These are phyloP conservation scores for Podaxis carcinomalis DNA, from an alignment of 768 basidiomycete genomes.

Conservation along the genomic window DNA sequence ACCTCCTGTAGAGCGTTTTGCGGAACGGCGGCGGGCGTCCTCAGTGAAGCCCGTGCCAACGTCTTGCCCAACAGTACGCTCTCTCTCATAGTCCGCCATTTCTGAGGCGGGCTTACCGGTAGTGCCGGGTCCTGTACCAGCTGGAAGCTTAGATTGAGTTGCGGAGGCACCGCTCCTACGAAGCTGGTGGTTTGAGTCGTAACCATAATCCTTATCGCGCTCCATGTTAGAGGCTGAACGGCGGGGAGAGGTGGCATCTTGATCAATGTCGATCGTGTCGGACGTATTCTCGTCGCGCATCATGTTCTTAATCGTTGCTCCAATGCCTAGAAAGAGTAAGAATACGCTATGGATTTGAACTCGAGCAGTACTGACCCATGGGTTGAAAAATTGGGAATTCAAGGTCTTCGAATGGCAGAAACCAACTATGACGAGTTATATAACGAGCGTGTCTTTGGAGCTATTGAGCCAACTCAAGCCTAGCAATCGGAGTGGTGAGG, in stretches of 20 bases:
- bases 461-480: not conserved
- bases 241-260: not conserved
- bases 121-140: conserved; percentile 19
- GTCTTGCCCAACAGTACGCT: conserved; percentile 1
- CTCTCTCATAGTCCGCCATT: conserved; percentile 6
- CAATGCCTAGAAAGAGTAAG: not conserved
- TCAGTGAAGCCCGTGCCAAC: conserved; percentile 8
- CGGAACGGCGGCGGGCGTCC: too few relatives aligned
- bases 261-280: not conserved
- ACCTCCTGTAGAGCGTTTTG: too few relatives aligned
- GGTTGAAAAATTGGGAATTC: not conserved
- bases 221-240: not conserved
- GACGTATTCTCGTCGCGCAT: not conserved
- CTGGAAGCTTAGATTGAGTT: conserved; percentile 14
- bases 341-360: not conserved
- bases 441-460: conserved; percentile 7
- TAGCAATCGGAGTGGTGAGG: conserved; percentile 3
- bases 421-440: not conserved
- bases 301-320: not conserved
- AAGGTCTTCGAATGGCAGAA: not conserved
- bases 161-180: not conserved
- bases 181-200: not conserved
- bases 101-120: conserved; percentile 13
- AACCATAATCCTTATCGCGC: not conserved
- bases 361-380: not conserved